Evolutionary conservation across 2,329 filamentous ascomycete species (phyloP).

Genomic region (Cercospora sp.): DNA sequence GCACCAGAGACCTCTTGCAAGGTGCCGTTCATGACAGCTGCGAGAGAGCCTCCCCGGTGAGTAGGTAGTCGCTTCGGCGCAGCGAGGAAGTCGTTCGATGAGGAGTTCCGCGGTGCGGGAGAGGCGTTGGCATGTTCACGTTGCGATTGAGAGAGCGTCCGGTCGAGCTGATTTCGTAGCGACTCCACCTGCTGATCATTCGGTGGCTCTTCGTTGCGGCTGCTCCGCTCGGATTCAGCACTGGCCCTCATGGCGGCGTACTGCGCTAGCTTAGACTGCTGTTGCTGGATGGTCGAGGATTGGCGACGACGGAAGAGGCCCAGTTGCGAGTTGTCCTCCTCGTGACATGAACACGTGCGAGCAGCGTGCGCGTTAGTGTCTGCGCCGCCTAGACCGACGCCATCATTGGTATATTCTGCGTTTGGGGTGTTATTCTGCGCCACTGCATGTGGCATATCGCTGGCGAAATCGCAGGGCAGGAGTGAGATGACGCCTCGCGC

Average conservation of each 20-base stretch:
- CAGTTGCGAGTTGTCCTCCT: constrained; percentile 34
- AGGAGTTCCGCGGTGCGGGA: constrained; percentile 13
- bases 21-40: constrained; percentile 33
- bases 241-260: constrained; percentile 35
- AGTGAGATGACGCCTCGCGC: neutral
- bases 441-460: constrained; percentile 12
- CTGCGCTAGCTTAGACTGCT: constrained; percentile 32
- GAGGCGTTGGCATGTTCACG: constrained; percentile 7
- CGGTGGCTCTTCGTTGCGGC: constrained; percentile 25
- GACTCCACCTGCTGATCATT: constrained; percentile 35
- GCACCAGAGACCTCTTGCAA: constrained; percentile 31
- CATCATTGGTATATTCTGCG: constrained; percentile 7
- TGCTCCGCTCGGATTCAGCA: constrained; percentile 21
- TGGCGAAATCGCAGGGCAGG: neutral
- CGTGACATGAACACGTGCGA: constrained; percentile 36
- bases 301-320: constrained; percentile 39
- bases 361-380: constrained; percentile 32
- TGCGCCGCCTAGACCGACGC: constrained; percentile 6
- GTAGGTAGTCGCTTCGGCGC: constrained; percentile 12
- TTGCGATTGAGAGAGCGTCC: constrained; percentile 30
- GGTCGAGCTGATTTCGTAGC: constrained; percentile 35
- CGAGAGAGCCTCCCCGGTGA: constrained; percentile 28
- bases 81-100: constrained; percentile 13
- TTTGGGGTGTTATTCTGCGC: neutral
- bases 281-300: constrained; percentile 30